Conservation (phyloP, 1,139 yeast species). For the Blastobotrys aristatus region DNA sequence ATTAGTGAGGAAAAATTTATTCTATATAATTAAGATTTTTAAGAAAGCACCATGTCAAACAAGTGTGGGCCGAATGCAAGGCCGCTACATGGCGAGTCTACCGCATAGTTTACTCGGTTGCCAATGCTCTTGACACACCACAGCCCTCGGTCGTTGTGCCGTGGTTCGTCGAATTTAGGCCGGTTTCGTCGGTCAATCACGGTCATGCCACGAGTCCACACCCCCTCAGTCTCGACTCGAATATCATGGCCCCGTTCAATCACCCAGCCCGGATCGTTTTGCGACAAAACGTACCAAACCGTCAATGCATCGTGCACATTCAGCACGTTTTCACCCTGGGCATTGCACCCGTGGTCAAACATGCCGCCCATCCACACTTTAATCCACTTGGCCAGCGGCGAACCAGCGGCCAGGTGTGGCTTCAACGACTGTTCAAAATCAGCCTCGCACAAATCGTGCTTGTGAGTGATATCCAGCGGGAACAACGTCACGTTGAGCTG, state of each 20-base stretch:
- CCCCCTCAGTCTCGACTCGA: constrained; percentile 39
- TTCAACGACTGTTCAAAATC: constrained; percentile 21
- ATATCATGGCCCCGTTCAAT: constrained; percentile 31
- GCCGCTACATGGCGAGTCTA: constrained; percentile 26
- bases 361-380: constrained; percentile 34
- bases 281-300: constrained; percentile 27
- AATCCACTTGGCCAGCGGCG: constrained; percentile 36
- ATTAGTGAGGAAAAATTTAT: neutral
- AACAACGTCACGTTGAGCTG: constrained; percentile 34
- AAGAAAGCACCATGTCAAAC: constrained; percentile 6
- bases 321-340: constrained; percentile 24
- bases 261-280: constrained; percentile 27
- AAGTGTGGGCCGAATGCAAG: constrained; percentile 17
- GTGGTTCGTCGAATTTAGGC: constrained; percentile 21
- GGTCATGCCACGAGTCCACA: constrained; percentile 37
- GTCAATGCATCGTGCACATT: constrained; percentile 41
- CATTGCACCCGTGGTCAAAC: constrained; percentile 30
- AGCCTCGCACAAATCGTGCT: constrained; percentile 29
- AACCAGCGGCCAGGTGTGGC: constrained; percentile 19
- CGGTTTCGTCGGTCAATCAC: constrained; percentile 36
- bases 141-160: constrained; percentile 25
- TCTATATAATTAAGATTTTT: no score
- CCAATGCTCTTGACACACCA: constrained; percentile 31
- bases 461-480: constrained; percentile 39
- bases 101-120: constrained; percentile 28